A percentile compares a stretch with the other conserved stretches of the same genome.
These are phyloP conservation scores for Polyporus tsugae DNA, from an alignment of 1,284 basidiomycete species.

Conservation along the genomic window DNA sequence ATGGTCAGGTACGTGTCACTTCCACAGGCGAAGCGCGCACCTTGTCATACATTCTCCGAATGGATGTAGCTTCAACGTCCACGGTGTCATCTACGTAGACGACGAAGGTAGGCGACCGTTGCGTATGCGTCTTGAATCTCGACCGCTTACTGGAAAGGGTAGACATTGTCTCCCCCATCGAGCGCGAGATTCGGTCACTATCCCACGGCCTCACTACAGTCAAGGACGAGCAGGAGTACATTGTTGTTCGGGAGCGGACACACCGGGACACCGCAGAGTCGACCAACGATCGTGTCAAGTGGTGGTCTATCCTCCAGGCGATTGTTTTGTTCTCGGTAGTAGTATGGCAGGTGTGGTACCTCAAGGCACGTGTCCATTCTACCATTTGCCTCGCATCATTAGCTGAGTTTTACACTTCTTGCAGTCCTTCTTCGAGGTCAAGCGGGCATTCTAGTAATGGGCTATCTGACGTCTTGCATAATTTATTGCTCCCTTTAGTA, in stretches of 20 bases:
- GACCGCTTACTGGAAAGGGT: background rate
- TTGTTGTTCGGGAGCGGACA: slow-evolving; percentile 91
- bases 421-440: slow-evolving; percentile 93
- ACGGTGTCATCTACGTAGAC: slow-evolving; percentile 93
- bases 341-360: slow-evolving; percentile 97
- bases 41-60: slow-evolving; percentile 3
- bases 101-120: slow-evolving; percentile 72
- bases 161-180: slow-evolving; percentile 92
- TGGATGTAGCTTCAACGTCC: slow-evolving; percentile 91
- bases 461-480: slow-evolving; percentile 28
- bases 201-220: slow-evolving; percentile 87
- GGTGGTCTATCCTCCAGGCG: slow-evolving; percentile 97
- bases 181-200: slow-evolving; percentile 93
- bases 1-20: slow-evolving; percentile 78
- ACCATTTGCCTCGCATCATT: background rate
- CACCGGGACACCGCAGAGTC: slow-evolving; percentile 97
- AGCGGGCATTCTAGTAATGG: slow-evolving; percentile 79
- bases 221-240: slow-evolving; percentile 99
- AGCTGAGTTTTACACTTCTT: slow-evolving; percentile 15
- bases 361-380: slow-evolving; percentile 73
- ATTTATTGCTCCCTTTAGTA: slow-evolving; percentile 20
- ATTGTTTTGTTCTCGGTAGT: slow-evolving; percentile 90
- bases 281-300: slow-evolving; percentile 96
- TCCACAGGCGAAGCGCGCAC: slow-evolving; percentile 25
- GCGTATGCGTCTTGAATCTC: slow-evolving; percentile 3